Percentiles rank a stretch among this genome's conserved stretches.
Evolutionary conservation across 805 yeast genomes (phyloP).

Genomic region (Pichia ethanolica): DNA sequence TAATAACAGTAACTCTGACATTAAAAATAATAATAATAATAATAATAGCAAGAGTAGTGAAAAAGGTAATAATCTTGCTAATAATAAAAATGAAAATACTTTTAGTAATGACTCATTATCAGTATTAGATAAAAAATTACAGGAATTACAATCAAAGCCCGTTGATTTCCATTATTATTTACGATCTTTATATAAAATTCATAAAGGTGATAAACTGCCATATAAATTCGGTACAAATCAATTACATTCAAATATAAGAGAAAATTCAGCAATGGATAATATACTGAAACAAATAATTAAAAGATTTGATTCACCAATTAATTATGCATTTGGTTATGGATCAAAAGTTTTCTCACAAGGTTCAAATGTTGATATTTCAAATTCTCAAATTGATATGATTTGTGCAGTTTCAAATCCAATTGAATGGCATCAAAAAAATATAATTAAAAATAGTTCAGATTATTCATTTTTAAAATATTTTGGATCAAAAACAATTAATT

Average conservation of each 20-base stretch:
- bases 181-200: constrained; percentile 25
- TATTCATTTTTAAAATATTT: constrained; percentile 61
- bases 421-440: constrained; percentile 71
- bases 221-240: constrained; percentile 56
- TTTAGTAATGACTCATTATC: not conserved
- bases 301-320: constrained; percentile 3
- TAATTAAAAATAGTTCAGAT: constrained; percentile 61
- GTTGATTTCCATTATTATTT: constrained; percentile 30
- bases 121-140: constrained; percentile 21
- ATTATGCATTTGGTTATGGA: constrained; percentile 88
- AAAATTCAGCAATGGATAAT: constrained; percentile 29
- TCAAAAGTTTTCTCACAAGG: constrained; percentile 87
- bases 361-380: constrained; percentile 24
- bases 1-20: too few species aligned
- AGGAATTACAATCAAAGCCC: constrained; percentile 26
- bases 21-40: too few species aligned
- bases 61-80: too few species aligned
- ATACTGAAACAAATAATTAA: constrained; percentile 30
- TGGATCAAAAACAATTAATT: constrained; percentile 52
- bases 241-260: constrained; percentile 34
- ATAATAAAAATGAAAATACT: not conserved
- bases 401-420: constrained; percentile 69
- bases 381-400: constrained; percentile 78
- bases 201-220: constrained; percentile 40
- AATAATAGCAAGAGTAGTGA: too few species aligned